phyloP scores from a whole-genome alignment of 768 basidiomycete species.

The Exsudoporus frostii region DNA sequence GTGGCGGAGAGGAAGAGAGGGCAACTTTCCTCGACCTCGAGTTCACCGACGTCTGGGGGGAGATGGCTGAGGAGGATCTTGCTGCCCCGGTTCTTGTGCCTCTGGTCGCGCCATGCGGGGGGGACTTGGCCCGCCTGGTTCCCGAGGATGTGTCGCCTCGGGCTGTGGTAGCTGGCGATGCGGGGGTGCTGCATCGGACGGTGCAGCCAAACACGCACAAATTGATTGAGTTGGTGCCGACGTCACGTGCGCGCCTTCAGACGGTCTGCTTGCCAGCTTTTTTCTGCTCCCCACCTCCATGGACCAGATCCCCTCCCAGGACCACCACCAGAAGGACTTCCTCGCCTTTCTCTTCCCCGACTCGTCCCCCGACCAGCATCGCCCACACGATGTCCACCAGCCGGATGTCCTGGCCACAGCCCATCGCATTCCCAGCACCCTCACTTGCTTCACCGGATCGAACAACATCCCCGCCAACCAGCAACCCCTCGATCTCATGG shows the following conservation, averaged over 20 bases:
- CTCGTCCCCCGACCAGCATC: slow-evolving; percentile 24
- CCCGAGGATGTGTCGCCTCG: slow-evolving; percentile 58
- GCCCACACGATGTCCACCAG: slow-evolving; percentile 23
- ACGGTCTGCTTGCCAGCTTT: neutral
- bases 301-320: slow-evolving; percentile 26
- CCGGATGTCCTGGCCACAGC: slow-evolving; percentile 5
- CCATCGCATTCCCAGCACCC: slow-evolving; percentile 13
- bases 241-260: too few species aligned
- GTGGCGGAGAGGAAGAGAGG: neutral
- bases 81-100: slow-evolving; percentile 46
- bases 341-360: slow-evolving; percentile 35
- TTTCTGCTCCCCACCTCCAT: slow-evolving; percentile 12
- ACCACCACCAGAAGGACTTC: slow-evolving; percentile 36
- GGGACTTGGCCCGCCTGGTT: slow-evolving; percentile 51
- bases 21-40: slow-evolving; percentile 60
- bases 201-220: too few species aligned
- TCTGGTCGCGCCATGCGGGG: slow-evolving; percentile 58
- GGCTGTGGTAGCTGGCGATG: slow-evolving; percentile 46
- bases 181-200: slow-evolving; percentile 21
- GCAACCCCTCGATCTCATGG: slow-evolving; percentile 46
- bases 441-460: slow-evolving; percentile 8
- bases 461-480: slow-evolving; percentile 17
- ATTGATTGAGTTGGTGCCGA: too few species aligned
- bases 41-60: slow-evolving; percentile 65
- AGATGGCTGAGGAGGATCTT: slow-evolving; percentile 66